Evolutionary conservation across 2,329 filamentous ascomycete genomes (phyloP), one percentile per base, ranked within the genome.

Genomic region (Colletotrichum lindemuthianum): DNA sequence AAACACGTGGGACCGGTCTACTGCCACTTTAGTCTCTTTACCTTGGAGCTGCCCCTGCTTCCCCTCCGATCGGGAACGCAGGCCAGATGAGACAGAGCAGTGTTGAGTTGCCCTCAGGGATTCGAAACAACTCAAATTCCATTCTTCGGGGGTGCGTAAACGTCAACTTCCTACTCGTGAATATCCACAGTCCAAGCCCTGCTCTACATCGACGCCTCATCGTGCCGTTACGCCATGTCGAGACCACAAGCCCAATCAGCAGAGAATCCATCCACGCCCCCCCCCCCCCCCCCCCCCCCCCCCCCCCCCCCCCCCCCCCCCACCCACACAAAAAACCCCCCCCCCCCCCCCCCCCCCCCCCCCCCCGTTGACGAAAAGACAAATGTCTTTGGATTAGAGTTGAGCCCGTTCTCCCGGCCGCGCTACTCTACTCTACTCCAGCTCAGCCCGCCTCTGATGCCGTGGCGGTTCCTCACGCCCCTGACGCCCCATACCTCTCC

Each of bases 81-180:
- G 50, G 58, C 41, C 59, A 56, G 58, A 61, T 61, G 51, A 65
- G 61, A 65, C 61, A 65, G 32, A 32, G 47, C 13, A 13, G 58
- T 57, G 61, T 52, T 65, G 58, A 61, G 51, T 65, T 24, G 61
- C 61, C 58, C 34, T 57, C 61, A 56, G 47, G 61, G 61, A 57
- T 65, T 61, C 40, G 33, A n/a, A 60, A 55, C 58, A 61, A 57
- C 61, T 61, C 61, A 61, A 52, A 61, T 65, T 33, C 11, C 61
- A 61, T 56, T 65, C 58, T 51, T 63, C 58, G 51, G 51, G 36
- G 16, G n/a, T 37, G 24, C 24, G 24, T 24, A 0, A 24, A 24
- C 24, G 24, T 24, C 24, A 24, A 24, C 24, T 24, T 24, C 24
- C 24, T 24, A 24, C 24, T 24, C 4, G 24, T 24, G 24, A 24